Conservation (phyloP, 1,139 yeast genomes). For the Kazachstania sp. region DNA sequence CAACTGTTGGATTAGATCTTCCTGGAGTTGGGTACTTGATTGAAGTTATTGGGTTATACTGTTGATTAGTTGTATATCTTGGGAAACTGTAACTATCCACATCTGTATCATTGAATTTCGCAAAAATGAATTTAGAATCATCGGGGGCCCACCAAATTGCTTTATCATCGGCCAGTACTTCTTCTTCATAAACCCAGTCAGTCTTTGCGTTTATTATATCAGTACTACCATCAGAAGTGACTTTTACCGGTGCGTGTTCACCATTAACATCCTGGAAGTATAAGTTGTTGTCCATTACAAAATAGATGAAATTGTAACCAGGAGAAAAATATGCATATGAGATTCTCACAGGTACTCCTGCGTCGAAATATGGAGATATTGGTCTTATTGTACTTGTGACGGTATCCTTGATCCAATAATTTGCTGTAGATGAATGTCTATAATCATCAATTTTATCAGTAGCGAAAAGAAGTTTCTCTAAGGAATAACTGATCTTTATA, state of each 20-base stretch:
- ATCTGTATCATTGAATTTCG: constrained; percentile 59
- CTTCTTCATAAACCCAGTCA: constrained; percentile 98
- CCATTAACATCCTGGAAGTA: constrained; percentile 38
- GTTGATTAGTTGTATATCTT: constrained; percentile 45
- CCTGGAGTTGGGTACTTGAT: constrained; percentile 93
- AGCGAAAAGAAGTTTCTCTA: constrained; percentile 27
- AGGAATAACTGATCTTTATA: constrained; percentile 24
- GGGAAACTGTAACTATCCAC: constrained; percentile 63
- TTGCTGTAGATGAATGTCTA: constrained; percentile 66
- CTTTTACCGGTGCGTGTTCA: constrained; percentile 37
- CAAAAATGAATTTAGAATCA: constrained; percentile 54
- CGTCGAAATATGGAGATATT: constrained; percentile 27
- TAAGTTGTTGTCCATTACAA: constrained; percentile 60
- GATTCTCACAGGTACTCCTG: constrained; percentile 27
- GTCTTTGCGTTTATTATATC: constrained; percentile 77
- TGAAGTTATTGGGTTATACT: constrained; percentile 48
- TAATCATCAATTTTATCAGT: constrained; percentile 42
- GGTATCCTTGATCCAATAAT: constrained; percentile 56
- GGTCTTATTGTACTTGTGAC: constrained; percentile 36
- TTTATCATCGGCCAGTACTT: constrained; percentile 54
- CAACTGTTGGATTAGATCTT: constrained; percentile 54
- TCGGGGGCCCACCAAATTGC: constrained; percentile 88
- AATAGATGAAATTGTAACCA: constrained; percentile 54
- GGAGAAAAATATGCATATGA: constrained; percentile 72
- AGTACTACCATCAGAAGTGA: constrained; percentile 63